Evolutionary conservation across 805 yeast species (phyloP), one percentile per base, ranked within the genome.

Genomic region (Zygotorulaspora danielsina): DNA sequence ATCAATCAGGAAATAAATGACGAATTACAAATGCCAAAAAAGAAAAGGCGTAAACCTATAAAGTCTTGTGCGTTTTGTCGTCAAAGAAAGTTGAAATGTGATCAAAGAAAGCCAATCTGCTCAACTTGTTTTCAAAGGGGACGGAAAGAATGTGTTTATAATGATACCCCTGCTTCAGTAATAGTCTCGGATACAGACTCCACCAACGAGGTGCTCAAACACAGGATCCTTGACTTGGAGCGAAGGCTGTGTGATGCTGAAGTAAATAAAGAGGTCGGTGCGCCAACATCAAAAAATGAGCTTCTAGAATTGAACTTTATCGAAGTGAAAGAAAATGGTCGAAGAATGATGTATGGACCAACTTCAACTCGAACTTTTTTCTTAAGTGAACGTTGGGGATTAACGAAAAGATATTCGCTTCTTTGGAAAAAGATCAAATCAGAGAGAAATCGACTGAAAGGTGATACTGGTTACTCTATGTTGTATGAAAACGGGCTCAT

Each of bases 11-110:
- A 24, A n/a, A n/a, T n/a, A n/a, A n/a, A n/a, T n/a, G n/a, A n/a
- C n/a, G n/a, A n/a, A n/a, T n/a, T n/a, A n/a, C n/a, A n/a, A n/a
- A n/a, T n/a, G n/a, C 17, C 17, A 24, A 44, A 39, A 30, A 42
- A 34, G 28, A 49, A 48, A 20, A 48, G 60, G 39, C 42, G 49
- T 12, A 57, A 55, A 28, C 48, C 49, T 12, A 53, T 55, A 8
- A 56, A 56, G 34, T 51, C 63, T 3, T 57, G 63, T 36, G 29
- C 44, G 6, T 57, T 55, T 33, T 58, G 64, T 37, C 45, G 62
- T 7, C 48, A 39, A 20, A 45, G 63, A 15, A 57, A 59, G 35
- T 39, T 58, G 20, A 54, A 54, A 36, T 59, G 64, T 44, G 59
- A 57, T 36, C 57, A 56, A 32, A 30, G 25, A 24, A 49, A 43